Conservation (phyloP, 225 moss, liverwort and hornwort genomes). For the Lunularia cruciata region DNA sequence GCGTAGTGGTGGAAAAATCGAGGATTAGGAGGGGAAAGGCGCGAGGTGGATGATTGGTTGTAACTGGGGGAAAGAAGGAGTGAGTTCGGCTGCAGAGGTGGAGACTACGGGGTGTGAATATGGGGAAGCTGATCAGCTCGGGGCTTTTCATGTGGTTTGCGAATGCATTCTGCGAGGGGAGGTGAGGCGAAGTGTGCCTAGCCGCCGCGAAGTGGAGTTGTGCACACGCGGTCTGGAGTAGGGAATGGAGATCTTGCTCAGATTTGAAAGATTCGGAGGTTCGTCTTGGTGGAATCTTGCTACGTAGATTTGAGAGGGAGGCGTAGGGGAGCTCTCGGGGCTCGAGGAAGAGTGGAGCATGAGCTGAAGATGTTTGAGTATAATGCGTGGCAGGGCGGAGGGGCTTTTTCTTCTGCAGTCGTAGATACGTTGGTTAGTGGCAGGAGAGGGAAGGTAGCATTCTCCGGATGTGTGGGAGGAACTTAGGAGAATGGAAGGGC, state of each 20-base stretch:
- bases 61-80: neutral
- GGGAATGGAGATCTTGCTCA: conserved; percentile 25
- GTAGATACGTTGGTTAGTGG: neutral
- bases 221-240: neutral
- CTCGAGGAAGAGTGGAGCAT: neutral
- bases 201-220: neutral
- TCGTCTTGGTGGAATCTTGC: conserved; percentile 26
- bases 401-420: neutral
- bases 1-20: neutral
- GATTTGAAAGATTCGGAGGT: conserved; percentile 5
- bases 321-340: conserved; percentile 1
- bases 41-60: neutral
- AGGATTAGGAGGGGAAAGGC: neutral
- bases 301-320: conserved; percentile 7
- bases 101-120: neutral
- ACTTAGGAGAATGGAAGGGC: conserved; percentile 43
- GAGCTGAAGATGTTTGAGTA: neutral
- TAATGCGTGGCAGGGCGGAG: neutral
- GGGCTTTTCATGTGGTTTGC: neutral
- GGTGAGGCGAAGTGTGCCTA: neutral
- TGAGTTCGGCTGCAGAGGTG: neutral
- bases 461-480: conserved; percentile 38
- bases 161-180: neutral
- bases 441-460: conserved; percentile 7
- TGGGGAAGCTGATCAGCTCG: neutral